phyloP scores from a whole-genome alignment of 2,329 filamentous ascomycete species.

The Penicillium sclerotiorum region DNA sequence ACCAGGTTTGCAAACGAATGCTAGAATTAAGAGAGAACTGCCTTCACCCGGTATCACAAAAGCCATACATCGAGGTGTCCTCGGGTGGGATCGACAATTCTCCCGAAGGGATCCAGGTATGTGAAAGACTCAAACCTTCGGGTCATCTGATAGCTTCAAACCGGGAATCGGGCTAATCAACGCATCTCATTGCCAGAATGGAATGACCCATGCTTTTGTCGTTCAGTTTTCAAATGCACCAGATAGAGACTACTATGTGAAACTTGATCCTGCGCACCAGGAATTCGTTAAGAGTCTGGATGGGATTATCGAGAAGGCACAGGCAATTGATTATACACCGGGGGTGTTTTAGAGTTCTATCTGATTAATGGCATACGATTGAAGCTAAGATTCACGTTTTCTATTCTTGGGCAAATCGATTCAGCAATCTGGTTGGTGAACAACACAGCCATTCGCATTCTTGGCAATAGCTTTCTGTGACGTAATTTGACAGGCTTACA shows the following conservation, averaged over 20 bases:
- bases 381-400: too few relatives aligned
- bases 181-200: slow-evolving; percentile 47
- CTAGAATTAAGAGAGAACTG: slow-evolving; percentile 61
- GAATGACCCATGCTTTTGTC: slow-evolving; percentile 70
- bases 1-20: slow-evolving; percentile 60
- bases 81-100: slow-evolving; percentile 66
- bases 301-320: slow-evolving; percentile 36
- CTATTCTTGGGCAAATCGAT: too few relatives aligned
- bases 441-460: too few relatives aligned
- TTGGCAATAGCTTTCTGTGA: too few relatives aligned
- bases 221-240: slow-evolving; percentile 64
- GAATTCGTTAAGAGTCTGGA: slow-evolving; percentile 56
- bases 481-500: too few relatives aligned
- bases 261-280: slow-evolving; percentile 65
- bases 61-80: slow-evolving; percentile 62
- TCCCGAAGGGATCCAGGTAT: slow-evolving; percentile 61
- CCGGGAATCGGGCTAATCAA: not conserved
- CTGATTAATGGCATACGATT: not conserved
- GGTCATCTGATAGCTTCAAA: too few relatives aligned
- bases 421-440: too few relatives aligned
- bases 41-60: slow-evolving; percentile 59
- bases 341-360: slow-evolving; percentile 20
- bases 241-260: slow-evolving; percentile 70
- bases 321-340: slow-evolving; percentile 39
- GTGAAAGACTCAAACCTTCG: not conserved